Conservation (phyloP, 2,329 filamentous ascomycete species). For the Aspergillus unguis region DNA sequence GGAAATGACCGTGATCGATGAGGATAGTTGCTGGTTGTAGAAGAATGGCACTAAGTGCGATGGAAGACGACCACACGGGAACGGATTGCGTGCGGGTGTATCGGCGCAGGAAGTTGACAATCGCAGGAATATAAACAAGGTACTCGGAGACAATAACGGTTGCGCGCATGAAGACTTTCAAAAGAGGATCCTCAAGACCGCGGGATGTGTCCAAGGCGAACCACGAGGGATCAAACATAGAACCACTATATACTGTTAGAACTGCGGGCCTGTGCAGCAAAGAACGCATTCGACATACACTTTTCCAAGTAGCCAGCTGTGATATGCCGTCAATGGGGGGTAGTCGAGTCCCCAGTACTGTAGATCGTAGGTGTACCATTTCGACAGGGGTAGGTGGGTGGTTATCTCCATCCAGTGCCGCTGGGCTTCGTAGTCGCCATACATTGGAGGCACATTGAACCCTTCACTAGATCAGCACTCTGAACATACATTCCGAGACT, state of each 20-base stretch:
- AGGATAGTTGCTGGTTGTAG: slow-evolving; percentile 89
- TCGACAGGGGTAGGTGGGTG: slow-evolving; percentile 78
- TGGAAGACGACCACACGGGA: slow-evolving; percentile 74
- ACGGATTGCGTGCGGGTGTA: slow-evolving; percentile 74
- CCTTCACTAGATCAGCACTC: slow-evolving; percentile 48
- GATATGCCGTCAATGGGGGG: slow-evolving; percentile 94
- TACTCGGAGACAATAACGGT: slow-evolving; percentile 91
- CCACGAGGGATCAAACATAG: slow-evolving; percentile 75
- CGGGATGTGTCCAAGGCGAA: slow-evolving; percentile 82
- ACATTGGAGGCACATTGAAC: slow-evolving; percentile 78
- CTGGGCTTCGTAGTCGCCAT: slow-evolving; percentile 96
- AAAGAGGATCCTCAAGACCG: slow-evolving; percentile 69
- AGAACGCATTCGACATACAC: slow-evolving; percentile 51
- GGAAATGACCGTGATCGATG: slow-evolving; percentile 93
- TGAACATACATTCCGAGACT: neutral
- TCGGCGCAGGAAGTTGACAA: slow-evolving; percentile 78
- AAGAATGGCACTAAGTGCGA: slow-evolving; percentile 83
- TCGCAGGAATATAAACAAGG: slow-evolving; percentile 79
- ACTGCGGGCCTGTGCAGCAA: neutral
- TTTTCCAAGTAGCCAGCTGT: slow-evolving; percentile 91
- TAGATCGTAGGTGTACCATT: slow-evolving; percentile 98
- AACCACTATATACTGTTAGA: slow-evolving; percentile 53
- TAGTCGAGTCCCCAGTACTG: slow-evolving; percentile 99
- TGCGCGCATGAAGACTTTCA: slow-evolving; percentile 95
- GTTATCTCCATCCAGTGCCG: slow-evolving; percentile 99